phyloP scores from a whole-genome alignment of 495 filamentous ascomycete genomes.

The Neurospora sp. region DNA sequence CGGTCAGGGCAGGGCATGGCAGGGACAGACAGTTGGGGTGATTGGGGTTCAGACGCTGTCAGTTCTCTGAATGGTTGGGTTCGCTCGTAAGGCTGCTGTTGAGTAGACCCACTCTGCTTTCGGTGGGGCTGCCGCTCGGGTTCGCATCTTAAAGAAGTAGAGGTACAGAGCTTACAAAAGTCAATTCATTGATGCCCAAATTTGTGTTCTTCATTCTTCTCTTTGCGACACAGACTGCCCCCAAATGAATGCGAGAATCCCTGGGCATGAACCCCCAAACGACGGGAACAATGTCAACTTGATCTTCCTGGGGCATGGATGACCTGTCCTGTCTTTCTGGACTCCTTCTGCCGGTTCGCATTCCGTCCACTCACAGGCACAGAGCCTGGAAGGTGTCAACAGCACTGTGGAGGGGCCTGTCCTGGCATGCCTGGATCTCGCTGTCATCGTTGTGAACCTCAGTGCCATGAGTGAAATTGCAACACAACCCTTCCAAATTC shows the following conservation, averaged over 20 bases:
- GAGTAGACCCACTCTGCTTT: background rate
- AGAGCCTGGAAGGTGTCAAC: background rate
- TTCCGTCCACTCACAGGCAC: background rate
- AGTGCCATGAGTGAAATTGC: background rate
- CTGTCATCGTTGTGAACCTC: background rate
- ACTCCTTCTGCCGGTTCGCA: background rate
- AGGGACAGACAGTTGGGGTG: background rate
- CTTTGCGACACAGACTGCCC: background rate
- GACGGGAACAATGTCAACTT: background rate
- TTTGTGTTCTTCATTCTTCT: background rate
- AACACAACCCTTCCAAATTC: background rate
- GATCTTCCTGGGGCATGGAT: background rate
- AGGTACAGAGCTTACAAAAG: background rate
- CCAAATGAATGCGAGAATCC: background rate
- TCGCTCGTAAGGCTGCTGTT: background rate
- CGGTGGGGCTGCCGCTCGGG: background rate
- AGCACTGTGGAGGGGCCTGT: background rate
- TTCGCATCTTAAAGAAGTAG: background rate
- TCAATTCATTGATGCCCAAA: background rate
- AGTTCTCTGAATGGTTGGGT: background rate
- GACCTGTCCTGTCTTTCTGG: background rate
- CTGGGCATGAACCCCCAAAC: background rate
- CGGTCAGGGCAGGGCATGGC: slow-evolving; percentile 3
- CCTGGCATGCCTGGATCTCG: background rate
- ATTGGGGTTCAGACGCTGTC: background rate